These are phyloP conservation scores for Kurtzmaniella quercitrusa DNA, from an alignment of 1,139 yeast genomes.

Conservation along the genomic window DNA sequence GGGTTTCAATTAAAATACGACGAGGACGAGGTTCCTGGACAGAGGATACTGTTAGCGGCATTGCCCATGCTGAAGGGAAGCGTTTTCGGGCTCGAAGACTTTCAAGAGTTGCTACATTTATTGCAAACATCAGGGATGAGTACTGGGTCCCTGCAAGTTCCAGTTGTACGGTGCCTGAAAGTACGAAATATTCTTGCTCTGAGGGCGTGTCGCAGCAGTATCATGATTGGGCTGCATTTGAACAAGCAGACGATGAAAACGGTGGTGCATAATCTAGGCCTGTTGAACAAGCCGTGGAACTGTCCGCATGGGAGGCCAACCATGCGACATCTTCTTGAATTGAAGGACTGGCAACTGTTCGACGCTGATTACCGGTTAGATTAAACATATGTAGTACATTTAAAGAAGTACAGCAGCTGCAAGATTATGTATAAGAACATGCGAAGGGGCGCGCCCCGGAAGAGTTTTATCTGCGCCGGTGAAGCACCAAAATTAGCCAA, in stretches of 20 bases:
- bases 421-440: background rate
- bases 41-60: slow-evolving; percentile 51
- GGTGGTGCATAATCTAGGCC: slow-evolving; percentile 65
- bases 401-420: background rate
- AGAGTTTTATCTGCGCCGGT: background rate
- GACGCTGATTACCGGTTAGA: slow-evolving; percentile 28
- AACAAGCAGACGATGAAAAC: slow-evolving; percentile 53
- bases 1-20: slow-evolving; percentile 65
- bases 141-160: slow-evolving; percentile 23
- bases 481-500: background rate
- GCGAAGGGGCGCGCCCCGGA: no score
- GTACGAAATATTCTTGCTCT: slow-evolving; percentile 81
- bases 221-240: slow-evolving; percentile 85
- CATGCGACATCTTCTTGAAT: slow-evolving; percentile 77
- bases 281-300: slow-evolving; percentile 91
- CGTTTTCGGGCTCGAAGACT: slow-evolving; percentile 62
- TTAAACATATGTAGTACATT: background rate
- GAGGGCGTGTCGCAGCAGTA: slow-evolving; percentile 91
- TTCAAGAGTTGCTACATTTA: slow-evolving; percentile 68
- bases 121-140: slow-evolving; percentile 32
- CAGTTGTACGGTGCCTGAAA: slow-evolving; percentile 64
- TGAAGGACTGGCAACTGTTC: slow-evolving; percentile 45
- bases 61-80: slow-evolving; percentile 73
- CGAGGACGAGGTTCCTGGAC: slow-evolving; percentile 47
- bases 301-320: slow-evolving; percentile 99